Conservation (phyloP, 164 flowering plant genomes). For the Taxillus chinensis region DNA sequence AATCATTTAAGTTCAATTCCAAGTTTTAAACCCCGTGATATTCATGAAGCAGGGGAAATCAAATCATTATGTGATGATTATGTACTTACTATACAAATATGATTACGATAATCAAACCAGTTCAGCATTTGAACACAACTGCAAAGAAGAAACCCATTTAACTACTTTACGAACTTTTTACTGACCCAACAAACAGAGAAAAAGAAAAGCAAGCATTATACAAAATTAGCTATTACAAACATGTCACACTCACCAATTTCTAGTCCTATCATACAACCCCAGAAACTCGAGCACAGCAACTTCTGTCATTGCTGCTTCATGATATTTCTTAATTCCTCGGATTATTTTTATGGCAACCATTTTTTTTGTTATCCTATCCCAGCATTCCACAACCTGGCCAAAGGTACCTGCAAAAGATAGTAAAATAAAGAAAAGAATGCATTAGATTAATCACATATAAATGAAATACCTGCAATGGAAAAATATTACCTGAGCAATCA, state of each 20-base stretch:
- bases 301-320: neutral
- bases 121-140: conserved; percentile 4
- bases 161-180: no score
- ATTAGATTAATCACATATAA: neutral
- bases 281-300: neutral
- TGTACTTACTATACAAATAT: conserved; percentile 3
- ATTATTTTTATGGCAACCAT: neutral
- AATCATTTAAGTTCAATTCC: neutral
- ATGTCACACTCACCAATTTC: neutral
- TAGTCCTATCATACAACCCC: neutral
- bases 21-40: neutral
- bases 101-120: conserved; percentile 6
- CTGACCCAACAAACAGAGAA: no score
- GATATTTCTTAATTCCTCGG: conserved; percentile 1
- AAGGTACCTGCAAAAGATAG: conserved; percentile 1
- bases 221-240: no score
- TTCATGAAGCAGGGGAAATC: neutral
- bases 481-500: neutral
- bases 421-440: neutral
- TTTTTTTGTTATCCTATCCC: neutral
- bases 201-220: no score
- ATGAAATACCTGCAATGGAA: no score
- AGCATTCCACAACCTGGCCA: conserved; percentile 2
- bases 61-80: neutral
- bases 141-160: neutral